Percentiles rank a stretch among this genome's conserved stretches.
Evolutionary conservation across 306 rosid species (phyloP).

Genomic region (Pachyrhizus erosus): DNA sequence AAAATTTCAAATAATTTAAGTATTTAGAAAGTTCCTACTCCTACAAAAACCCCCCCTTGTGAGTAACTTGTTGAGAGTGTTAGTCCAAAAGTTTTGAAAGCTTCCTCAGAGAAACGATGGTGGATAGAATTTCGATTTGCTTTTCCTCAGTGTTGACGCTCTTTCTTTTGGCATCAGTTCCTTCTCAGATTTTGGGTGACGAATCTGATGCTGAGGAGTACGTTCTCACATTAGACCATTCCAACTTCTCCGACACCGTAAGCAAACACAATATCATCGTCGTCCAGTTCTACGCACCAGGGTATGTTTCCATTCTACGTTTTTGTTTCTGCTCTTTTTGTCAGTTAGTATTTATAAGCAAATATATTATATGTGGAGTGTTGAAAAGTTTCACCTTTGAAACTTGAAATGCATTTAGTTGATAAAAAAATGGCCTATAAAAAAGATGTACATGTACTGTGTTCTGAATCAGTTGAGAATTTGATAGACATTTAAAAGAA

Average conservation of each 20-base stretch:
- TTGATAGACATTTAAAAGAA: not conserved
- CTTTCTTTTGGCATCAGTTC: slow-evolving; percentile 9
- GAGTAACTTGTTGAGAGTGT: no score
- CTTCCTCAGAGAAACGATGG: no score
- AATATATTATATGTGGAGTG: no score
- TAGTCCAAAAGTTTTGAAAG: no score
- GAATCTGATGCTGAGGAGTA: slow-evolving; percentile 69
- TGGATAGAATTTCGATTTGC: slow-evolving; percentile 43
- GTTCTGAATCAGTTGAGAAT: not conserved
- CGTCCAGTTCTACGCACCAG: slow-evolving; percentile 89
- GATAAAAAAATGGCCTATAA: not conserved
- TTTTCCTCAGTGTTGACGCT: slow-evolving; percentile 29
- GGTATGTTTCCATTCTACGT: slow-evolving; percentile 53
- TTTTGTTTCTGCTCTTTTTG: no score
- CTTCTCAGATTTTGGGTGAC: slow-evolving; percentile 50
- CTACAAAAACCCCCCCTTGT: not conserved
- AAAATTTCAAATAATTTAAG: not conserved
- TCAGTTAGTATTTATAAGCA: no score
- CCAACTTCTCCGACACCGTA: slow-evolving; percentile 75
- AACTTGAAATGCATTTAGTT: no score
- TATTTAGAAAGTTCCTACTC: slow-evolving; percentile 30
- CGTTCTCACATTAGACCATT: slow-evolving; percentile 78
- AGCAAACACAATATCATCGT: slow-evolving; percentile 81
- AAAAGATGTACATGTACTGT: not conserved
- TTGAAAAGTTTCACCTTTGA: no score